Conservation (phyloP, 1,284 basidiomycete genomes). For the Tylopilus orsonianus region DNA sequence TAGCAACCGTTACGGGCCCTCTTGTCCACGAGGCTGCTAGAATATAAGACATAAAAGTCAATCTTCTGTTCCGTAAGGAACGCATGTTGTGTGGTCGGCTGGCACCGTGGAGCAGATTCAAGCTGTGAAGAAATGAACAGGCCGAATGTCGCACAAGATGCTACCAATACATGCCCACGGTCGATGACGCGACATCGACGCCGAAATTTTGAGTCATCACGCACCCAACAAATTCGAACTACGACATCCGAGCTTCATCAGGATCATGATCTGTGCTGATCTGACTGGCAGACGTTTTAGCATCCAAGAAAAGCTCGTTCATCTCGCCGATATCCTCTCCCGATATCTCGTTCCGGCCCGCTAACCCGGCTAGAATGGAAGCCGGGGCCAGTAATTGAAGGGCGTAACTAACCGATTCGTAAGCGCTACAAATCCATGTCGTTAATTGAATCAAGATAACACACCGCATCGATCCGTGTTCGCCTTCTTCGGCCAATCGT, state of each 20-base stretch:
- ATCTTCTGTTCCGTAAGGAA: conserved; percentile 8
- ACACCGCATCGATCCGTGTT: conserved; percentile 80
- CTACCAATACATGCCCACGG: conserved; percentile 10
- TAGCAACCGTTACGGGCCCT: not conserved
- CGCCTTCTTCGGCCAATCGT: conserved; percentile 80
- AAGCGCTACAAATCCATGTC: conserved; percentile 4
- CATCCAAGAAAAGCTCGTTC: conserved; percentile 93
- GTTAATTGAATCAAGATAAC: conserved; percentile 24
- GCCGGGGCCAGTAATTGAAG: conserved; percentile 92
- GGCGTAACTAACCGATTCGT: conserved; percentile 64
- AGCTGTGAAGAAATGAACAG: not conserved
- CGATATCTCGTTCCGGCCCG: conserved; percentile 79
- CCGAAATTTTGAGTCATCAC: conserved; percentile 4
- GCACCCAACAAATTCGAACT: conserved; percentile 13
- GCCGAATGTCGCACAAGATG: not conserved
- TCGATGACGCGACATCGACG: conserved; percentile 6
- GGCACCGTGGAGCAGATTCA: not conserved
- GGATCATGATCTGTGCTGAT: conserved; percentile 48
- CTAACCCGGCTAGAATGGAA: conserved; percentile 80
- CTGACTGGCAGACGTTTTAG: conserved; percentile 73
- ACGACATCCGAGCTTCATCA: conserved; percentile 35
- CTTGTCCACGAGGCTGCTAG: conserved; percentile 11
- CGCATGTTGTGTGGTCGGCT: conserved; percentile 6
- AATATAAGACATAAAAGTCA: conserved; percentile 6
- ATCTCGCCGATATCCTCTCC: conserved; percentile 89